phyloP scores from a whole-genome alignment of 352 stramenopile genomes.

The Globisporangium paddicum region DNA sequence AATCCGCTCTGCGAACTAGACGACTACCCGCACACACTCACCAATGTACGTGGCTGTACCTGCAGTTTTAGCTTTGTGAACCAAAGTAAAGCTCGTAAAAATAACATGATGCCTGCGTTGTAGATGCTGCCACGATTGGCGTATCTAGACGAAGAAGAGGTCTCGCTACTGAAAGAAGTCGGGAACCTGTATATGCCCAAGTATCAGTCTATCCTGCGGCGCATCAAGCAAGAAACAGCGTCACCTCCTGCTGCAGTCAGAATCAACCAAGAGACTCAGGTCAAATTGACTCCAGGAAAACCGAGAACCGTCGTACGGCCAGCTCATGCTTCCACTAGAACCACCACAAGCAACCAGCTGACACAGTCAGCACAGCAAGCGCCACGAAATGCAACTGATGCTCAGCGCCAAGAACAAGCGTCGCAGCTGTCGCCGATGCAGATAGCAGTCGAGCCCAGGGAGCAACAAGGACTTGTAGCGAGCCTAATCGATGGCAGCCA shows the following conservation, averaged over 20 bases:
- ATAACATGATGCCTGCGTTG: background rate
- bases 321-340: background rate
- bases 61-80: background rate
- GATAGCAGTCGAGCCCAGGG: background rate
- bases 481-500: background rate
- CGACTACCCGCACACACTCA: slow-evolving; percentile 47
- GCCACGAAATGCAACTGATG: background rate
- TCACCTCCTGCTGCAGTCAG: background rate
- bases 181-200: slow-evolving; percentile 60
- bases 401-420: background rate
- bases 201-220: slow-evolving; percentile 49
- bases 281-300: background rate
- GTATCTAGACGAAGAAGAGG: slow-evolving; percentile 70
- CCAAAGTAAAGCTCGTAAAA: background rate
- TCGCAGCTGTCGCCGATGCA: slow-evolving; percentile 1
- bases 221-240: slow-evolving; percentile 15
- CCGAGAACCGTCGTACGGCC: background rate
- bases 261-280: background rate
- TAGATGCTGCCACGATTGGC: slow-evolving; percentile 49
- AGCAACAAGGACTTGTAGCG: background rate
- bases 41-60: slow-evolving; percentile 23
- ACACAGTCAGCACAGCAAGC: background rate
- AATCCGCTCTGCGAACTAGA: slow-evolving; percentile 65
- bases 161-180: slow-evolving; percentile 50
- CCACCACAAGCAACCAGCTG: background rate